phyloP scores from a whole-genome alignment of 208 protist species.

The Tritrichomonas musculus region DNA sequence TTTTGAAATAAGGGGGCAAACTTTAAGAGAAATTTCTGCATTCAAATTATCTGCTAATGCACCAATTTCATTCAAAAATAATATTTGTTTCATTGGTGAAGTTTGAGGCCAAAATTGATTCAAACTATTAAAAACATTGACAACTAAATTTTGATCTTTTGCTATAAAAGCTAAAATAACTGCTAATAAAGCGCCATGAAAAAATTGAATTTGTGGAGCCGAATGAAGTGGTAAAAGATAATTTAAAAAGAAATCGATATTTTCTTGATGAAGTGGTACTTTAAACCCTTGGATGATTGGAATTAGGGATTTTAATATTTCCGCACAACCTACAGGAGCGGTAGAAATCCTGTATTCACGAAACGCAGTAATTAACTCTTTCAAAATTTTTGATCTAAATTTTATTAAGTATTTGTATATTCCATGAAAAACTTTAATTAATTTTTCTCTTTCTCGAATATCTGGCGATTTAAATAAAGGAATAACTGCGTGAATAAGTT shows the following conservation, averaged over 20 bases:
- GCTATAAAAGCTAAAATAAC: background rate
- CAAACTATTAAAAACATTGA: background rate
- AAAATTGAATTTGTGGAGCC: background rate
- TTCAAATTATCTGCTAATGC: background rate
- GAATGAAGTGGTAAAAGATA: background rate
- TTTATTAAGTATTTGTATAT: background rate
- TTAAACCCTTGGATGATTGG: slow-evolving; percentile 8
- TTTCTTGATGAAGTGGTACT: background rate
- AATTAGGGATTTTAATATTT: background rate
- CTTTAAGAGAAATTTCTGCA: background rate
- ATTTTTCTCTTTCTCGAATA: background rate
- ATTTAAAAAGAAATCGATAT: background rate
- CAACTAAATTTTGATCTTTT: background rate
- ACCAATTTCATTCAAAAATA: background rate
- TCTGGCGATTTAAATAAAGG: background rate
- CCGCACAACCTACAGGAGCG: background rate
- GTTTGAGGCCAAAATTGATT: background rate
- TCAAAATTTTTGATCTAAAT: background rate
- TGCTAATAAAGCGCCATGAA: background rate
- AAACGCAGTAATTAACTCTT: background rate
- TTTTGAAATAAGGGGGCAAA: background rate
- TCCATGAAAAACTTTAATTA: background rate
- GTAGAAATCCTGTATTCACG: background rate
- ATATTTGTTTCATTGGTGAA: background rate
- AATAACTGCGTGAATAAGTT: background rate